These are phyloP conservation scores for Grammothele lineata DNA, from an alignment of 768 basidiomycete species.

Conservation along the genomic window DNA sequence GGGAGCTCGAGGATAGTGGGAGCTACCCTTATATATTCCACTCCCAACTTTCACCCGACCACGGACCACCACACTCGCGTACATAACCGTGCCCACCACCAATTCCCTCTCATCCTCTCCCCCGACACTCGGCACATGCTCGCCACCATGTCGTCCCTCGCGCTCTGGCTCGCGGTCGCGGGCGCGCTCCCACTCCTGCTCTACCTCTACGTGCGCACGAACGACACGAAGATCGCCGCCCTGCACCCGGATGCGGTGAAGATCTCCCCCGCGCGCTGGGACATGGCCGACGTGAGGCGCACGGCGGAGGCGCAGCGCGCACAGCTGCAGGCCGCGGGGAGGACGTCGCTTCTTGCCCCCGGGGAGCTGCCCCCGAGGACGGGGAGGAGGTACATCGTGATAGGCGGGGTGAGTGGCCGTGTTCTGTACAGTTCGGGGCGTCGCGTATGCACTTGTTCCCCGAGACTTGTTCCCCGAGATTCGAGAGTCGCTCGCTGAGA, in stretches of 20 bases:
- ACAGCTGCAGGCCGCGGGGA: slow-evolving; percentile 21
- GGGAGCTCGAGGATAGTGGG: too few relatives aligned
- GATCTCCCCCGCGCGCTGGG: slow-evolving; percentile 51
- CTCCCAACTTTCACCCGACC: too few relatives aligned
- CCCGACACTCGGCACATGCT: too few relatives aligned
- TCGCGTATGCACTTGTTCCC: too few relatives aligned
- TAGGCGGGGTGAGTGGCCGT: slow-evolving; percentile 58
- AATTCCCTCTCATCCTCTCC: too few relatives aligned
- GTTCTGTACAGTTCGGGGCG: too few relatives aligned
- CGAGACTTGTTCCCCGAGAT: too few relatives aligned
- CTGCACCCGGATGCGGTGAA: slow-evolving; percentile 44
- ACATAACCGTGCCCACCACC: too few relatives aligned
- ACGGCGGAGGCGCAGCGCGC: slow-evolving; percentile 31
- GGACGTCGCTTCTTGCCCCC: slow-evolving; percentile 29
- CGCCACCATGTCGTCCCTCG: too few relatives aligned
- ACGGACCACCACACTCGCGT: too few relatives aligned
- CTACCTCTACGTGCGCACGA: slow-evolving; percentile 41
- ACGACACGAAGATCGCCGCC: slow-evolving; percentile 50
- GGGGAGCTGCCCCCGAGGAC: slow-evolving; percentile 62
- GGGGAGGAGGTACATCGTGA: slow-evolving; percentile 69
- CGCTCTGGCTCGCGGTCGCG: slow-evolving; percentile 8
- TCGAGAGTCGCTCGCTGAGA: too few relatives aligned
- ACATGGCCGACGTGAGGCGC: slow-evolving; percentile 35
- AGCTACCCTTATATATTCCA: too few relatives aligned
- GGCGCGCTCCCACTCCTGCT: slow-evolving; percentile 15